Conservation (phyloP, 495 filamentous ascomycete genomes). For the Cryomyces antarcticus region DNA sequence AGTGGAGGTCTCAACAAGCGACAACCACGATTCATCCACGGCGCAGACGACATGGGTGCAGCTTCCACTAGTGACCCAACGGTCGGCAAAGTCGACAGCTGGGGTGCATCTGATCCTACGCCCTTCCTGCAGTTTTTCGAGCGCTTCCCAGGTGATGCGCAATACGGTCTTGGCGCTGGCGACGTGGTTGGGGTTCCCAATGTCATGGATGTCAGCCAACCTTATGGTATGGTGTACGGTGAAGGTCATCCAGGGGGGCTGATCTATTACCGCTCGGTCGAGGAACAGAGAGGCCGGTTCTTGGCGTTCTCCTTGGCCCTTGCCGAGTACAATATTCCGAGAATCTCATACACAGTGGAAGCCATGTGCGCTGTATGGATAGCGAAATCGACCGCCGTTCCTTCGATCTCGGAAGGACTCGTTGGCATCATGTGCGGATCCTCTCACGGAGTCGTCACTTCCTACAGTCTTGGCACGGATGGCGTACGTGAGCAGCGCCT, state of each 20-base stretch:
- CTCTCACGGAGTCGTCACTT: conserved; percentile 64
- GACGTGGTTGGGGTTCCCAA: conserved; percentile 59
- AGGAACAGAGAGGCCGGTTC: conserved; percentile 65
- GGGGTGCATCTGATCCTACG: conserved; percentile 59
- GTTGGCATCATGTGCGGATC: conserved; percentile 71
- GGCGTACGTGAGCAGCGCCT: conserved; percentile 44
- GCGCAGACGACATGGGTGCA: conserved; percentile 50
- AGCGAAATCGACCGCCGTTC: conserved; percentile 55
- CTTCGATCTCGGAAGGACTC: conserved; percentile 52
- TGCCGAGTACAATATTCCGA: conserved; percentile 48
- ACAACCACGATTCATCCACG: conserved; percentile 60
- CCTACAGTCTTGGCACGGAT: conserved; percentile 50
- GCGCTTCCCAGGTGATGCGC: conserved; percentile 46
- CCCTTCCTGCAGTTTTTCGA: conserved; percentile 58
- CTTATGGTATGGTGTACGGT: conserved; percentile 63
- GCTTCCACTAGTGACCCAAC: conserved; percentile 58
- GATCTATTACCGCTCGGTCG: conserved; percentile 48
- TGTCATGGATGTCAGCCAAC: conserved; percentile 71
- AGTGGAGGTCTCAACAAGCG: conserved; percentile 36
- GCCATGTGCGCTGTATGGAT: conserved; percentile 73
- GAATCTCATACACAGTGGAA: conserved; percentile 36
- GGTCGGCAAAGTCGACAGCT: conserved; percentile 58
- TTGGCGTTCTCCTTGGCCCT: conserved; percentile 31
- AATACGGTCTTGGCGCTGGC: conserved; percentile 59
- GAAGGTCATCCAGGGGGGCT: conserved; percentile 68